Evolutionary conservation across 2,329 filamentous ascomycete species (phyloP).

Genomic region (Chaetomiaceae sp.): DNA sequence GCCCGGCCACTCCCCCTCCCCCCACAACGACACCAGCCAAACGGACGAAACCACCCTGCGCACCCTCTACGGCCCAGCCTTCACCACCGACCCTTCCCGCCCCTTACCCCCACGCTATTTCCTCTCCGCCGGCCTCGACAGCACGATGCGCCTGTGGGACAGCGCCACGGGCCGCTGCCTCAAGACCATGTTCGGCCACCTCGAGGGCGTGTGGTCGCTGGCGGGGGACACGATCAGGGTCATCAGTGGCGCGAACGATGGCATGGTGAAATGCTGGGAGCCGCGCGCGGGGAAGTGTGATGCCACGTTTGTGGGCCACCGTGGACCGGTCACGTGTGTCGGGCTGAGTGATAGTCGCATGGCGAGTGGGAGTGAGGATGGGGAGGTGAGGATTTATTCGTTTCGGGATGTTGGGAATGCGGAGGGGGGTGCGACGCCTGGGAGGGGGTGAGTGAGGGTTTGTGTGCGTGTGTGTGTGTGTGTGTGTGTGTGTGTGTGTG

Average conservation of each 20-base stretch:
- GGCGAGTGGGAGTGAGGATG: slow-evolving; percentile 89
- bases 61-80: slow-evolving; percentile 53
- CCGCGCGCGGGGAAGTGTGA: slow-evolving; percentile 86
- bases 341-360: slow-evolving; percentile 84
- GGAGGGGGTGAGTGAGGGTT: too few relatives aligned
- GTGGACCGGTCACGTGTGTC: slow-evolving; percentile 87
- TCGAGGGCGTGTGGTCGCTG: slow-evolving; percentile 93
- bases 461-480: too few relatives aligned
- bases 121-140: slow-evolving; percentile 85
- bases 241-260: slow-evolving; percentile 85
- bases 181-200: slow-evolving; percentile 90
- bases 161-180: slow-evolving; percentile 74
- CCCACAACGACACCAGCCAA: slow-evolving; percentile 37
- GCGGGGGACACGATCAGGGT: slow-evolving; percentile 83
- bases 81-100: slow-evolving; percentile 55
- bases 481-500: too few relatives aligned
- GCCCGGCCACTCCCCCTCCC: slow-evolving; percentile 15
- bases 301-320: slow-evolving; percentile 83
- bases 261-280: slow-evolving; percentile 94
- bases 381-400: slow-evolving; percentile 79
- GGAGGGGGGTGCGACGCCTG: background rate
- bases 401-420: slow-evolving; percentile 50
- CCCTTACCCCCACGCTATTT: slow-evolving; percentile 82
- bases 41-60: too few relatives aligned
- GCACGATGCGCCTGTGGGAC: slow-evolving; percentile 89